These are phyloP conservation scores for Halophytophthora polymorphica DNA, from an alignment of 352 stramenopile species.

Conservation along the genomic window DNA sequence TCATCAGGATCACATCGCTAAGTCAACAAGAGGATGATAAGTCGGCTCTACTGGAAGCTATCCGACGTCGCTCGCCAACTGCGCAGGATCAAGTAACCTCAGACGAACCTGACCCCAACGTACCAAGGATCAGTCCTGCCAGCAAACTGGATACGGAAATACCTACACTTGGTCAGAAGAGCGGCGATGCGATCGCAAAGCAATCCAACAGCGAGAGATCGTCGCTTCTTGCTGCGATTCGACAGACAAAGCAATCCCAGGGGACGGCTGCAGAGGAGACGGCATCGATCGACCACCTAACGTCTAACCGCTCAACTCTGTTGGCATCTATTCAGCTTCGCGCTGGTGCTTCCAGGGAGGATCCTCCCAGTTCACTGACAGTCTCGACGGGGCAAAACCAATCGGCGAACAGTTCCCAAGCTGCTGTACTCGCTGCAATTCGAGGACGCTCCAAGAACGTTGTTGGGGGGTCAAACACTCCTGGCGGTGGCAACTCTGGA, in stretches of 20 bases:
- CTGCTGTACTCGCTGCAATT: slow-evolving; percentile 33
- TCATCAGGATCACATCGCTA: no score
- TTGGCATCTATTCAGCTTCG: slow-evolving; percentile 13
- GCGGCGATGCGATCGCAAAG: background rate
- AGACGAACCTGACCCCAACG: no score
- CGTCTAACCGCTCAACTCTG: slow-evolving; percentile 6
- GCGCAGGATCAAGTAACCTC: no score
- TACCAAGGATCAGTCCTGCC: background rate
- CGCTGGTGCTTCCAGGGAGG: background rate
- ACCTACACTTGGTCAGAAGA: background rate
- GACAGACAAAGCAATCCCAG: slow-evolving; percentile 6
- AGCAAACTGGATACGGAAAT: background rate
- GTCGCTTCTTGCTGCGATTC: slow-evolving; percentile 16
- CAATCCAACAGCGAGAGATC: slow-evolving; percentile 6
- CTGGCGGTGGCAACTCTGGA: background rate
- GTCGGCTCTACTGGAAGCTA: slow-evolving; percentile 11
- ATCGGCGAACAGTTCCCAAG: slow-evolving; percentile 6
- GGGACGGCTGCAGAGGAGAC: background rate
- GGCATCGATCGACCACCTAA: background rate
- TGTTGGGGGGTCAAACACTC: background rate
- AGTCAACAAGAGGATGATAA: background rate
- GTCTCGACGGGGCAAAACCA: background rate
- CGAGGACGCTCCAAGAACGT: slow-evolving; percentile 10
- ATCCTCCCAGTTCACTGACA: background rate
- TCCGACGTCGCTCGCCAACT: slow-evolving; percentile 1